Conservation (phyloP, 306 rosid species). For the Hippophae gyantsensis region DNA sequence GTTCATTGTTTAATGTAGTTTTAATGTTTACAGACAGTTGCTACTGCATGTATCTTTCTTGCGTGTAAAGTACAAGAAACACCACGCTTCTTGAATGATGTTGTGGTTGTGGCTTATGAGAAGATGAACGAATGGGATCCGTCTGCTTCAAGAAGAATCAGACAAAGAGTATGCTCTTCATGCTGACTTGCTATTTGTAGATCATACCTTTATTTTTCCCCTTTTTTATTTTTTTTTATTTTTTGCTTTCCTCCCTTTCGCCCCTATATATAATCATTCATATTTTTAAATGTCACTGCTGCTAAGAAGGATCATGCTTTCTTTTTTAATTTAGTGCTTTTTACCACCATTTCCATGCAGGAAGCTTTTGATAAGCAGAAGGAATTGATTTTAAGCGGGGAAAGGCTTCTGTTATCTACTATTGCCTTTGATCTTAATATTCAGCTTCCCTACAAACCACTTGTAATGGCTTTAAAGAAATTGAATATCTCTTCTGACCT, state of each 20-base stretch:
- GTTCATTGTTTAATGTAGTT: not conserved
- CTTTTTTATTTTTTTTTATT: too few species aligned
- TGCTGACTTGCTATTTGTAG: too few species aligned
- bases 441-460: constrained; percentile 42
- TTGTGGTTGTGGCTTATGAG: constrained; percentile 32
- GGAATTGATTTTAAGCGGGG: constrained; percentile 32
- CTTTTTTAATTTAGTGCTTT: not conserved
- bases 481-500: constrained; percentile 27
- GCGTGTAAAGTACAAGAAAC: constrained; percentile 40
- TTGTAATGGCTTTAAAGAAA: constrained; percentile 31
- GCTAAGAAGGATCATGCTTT: too few species aligned
- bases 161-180: constrained; percentile 22
- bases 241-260: too few species aligned
- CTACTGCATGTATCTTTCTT: constrained; percentile 35
- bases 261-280: too few species aligned
- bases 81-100: constrained; percentile 39
- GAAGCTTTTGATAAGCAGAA: constrained; percentile 32
- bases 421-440: constrained; percentile 38
- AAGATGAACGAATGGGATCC: constrained; percentile 32
- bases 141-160: constrained; percentile 31
- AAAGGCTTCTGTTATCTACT: constrained; percentile 34
- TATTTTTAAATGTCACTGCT: too few species aligned
- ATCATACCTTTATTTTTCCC: too few species aligned
- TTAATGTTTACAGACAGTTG: constrained; percentile 28
- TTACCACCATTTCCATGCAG: constrained; percentile 17